Evolutionary conservation across 2,329 filamentous ascomycete genomes (phyloP).

Genomic region (Nemania serpens): DNA sequence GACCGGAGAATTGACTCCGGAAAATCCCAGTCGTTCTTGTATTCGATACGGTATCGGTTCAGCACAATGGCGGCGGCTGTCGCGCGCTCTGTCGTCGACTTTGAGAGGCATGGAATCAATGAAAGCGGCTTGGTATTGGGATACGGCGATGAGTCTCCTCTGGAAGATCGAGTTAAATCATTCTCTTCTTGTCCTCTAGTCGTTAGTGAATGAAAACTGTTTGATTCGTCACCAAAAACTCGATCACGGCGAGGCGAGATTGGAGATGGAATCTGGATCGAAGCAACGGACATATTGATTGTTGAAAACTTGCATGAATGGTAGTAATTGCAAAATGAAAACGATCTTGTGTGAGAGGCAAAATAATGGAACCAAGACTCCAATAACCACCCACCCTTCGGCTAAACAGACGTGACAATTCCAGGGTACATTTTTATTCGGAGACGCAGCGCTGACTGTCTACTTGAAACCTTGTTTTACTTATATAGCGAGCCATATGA

Average conservation of each 20-base stretch:
- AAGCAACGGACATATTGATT: slow-evolving; percentile 14
- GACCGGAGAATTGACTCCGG: slow-evolving; percentile 20
- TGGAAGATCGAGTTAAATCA: not conserved
- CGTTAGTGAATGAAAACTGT: not conserved
- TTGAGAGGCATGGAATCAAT: not conserved
- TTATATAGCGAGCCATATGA: not conserved
- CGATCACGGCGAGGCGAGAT: slow-evolving; percentile 12
- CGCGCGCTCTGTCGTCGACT: slow-evolving; percentile 10
- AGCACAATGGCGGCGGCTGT: slow-evolving; percentile 18
- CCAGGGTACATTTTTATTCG: too few species aligned
- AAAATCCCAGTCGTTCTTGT: slow-evolving; percentile 27
- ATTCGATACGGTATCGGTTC: slow-evolving; percentile 27
- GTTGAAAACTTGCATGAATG: not conserved
- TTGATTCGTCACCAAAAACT: slow-evolving; percentile 6
- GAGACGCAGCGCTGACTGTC: too few species aligned
- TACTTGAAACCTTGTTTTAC: not conserved
- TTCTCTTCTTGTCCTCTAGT: not conserved
- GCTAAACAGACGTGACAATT: too few species aligned
- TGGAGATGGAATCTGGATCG: slow-evolving; percentile 7
- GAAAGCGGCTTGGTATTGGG: not conserved
- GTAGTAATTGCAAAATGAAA: not conserved
- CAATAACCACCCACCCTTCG: too few species aligned
- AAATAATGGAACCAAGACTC: too few species aligned
- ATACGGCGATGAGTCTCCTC: not conserved
- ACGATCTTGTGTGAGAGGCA: too few species aligned